phyloP scores from a whole-genome alignment of 163 green algal genomes.

The Smithsoniella earleae region DNA sequence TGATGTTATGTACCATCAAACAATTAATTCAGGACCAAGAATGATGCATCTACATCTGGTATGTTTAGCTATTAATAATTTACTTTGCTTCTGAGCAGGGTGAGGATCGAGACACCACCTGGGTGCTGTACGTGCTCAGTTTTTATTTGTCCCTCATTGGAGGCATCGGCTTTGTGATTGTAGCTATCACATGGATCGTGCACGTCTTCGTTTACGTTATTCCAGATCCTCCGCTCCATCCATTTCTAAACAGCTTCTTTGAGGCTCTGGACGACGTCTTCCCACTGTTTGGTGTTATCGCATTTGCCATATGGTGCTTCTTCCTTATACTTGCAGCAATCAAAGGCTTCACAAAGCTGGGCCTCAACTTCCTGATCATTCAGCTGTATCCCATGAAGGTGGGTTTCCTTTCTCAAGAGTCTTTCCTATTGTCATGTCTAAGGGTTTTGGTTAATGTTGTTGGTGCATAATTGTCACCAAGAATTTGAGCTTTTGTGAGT shows the following conservation, averaged over 20 bases:
- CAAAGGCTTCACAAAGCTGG: constrained; percentile 78
- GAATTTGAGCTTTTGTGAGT: neutral
- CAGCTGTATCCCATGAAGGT: constrained; percentile 72
- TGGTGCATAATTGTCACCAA: neutral
- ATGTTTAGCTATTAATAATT: neutral
- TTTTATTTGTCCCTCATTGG: constrained; percentile 71
- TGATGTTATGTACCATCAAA: no score
- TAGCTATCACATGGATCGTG: constrained; percentile 75
- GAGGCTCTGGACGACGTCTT: constrained; percentile 61
- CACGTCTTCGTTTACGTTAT: constrained; percentile 93
- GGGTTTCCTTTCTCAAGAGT: neutral
- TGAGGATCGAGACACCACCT: constrained; percentile 77
- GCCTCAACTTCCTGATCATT: constrained; percentile 81
- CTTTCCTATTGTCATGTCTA: neutral
- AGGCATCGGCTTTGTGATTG: constrained; percentile 57
- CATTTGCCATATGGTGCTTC: constrained; percentile 88
- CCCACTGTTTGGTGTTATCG: constrained; percentile 74
- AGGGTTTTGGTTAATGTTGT: no score
- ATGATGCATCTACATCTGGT: neutral
- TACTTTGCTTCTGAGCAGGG: constrained; percentile 48
- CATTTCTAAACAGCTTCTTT: constrained; percentile 82
- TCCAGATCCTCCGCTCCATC: constrained; percentile 59
- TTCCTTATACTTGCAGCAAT: constrained; percentile 79
- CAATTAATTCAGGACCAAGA: no score
- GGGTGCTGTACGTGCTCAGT: constrained; percentile 76